Evolutionary conservation across 2,329 filamentous ascomycete species (phyloP).

Genomic region (Daldinia sp.): DNA sequence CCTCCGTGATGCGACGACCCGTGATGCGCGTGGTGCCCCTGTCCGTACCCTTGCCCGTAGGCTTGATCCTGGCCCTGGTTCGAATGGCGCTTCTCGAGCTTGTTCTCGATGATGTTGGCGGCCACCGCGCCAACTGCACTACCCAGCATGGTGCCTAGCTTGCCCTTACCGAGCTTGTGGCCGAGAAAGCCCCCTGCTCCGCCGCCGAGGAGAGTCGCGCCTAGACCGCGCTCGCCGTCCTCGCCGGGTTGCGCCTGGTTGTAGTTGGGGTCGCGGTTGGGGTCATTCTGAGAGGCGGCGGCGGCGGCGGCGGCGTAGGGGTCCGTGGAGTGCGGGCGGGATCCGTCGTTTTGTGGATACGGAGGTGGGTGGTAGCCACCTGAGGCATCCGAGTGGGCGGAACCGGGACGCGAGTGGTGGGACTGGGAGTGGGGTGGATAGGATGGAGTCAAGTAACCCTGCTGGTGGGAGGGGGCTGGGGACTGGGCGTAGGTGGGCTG

Average conservation of each 20-base stretch:
- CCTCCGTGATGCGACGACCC: slow-evolving; percentile 10
- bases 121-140: slow-evolving; percentile 62
- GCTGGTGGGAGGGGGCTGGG: slow-evolving; percentile 31
- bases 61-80: slow-evolving; percentile 31
- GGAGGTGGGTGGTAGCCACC: slow-evolving; percentile 34
- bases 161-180: slow-evolving; percentile 63
- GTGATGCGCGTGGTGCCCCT: slow-evolving; percentile 7
- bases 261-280: slow-evolving; percentile 10
- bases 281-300: slow-evolving; percentile 24
- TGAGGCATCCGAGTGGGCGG: slow-evolving; percentile 43
- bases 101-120: slow-evolving; percentile 61
- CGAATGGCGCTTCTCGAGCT: slow-evolving; percentile 50
- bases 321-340: slow-evolving; percentile 44
- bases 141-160: slow-evolving; percentile 61
- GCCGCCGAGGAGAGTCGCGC: slow-evolving; percentile 62
- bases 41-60: slow-evolving; percentile 13
- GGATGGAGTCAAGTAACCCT: slow-evolving; percentile 31
- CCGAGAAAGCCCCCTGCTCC: slow-evolving; percentile 62
- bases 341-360: slow-evolving; percentile 14
- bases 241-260: slow-evolving; percentile 27
- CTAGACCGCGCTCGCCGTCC: slow-evolving; percentile 62
- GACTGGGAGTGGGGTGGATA: slow-evolving; percentile 40
- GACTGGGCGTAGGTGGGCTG: slow-evolving; percentile 37
- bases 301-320: no score
- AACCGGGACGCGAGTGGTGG: slow-evolving; percentile 43